A percentile compares a stretch with the other conserved stretches of the same genome.
Conservation (phyloP, 306 rosid genomes). For the Pachyrhizus erosus region DNA sequence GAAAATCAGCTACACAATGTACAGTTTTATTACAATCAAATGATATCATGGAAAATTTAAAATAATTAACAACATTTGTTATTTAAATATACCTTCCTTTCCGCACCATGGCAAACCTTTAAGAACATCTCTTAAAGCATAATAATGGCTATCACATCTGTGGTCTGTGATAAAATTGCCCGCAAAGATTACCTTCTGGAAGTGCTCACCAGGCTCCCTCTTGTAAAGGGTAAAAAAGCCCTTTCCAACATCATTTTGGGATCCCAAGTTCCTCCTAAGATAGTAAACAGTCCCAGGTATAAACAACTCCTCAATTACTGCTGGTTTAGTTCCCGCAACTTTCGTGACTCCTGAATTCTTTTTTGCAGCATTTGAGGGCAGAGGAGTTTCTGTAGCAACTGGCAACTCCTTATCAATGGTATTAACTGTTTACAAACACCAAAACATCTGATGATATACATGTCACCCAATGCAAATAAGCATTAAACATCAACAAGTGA, state of each 20-base stretch:
- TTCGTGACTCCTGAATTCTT: slow-evolving; percentile 48
- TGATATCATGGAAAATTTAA: neutral
- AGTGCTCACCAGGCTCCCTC: slow-evolving; percentile 85
- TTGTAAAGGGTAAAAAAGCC: slow-evolving; percentile 72
- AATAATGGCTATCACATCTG: slow-evolving; percentile 80
- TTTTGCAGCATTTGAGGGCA: slow-evolving; percentile 36
- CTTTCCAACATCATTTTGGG: slow-evolving; percentile 37
- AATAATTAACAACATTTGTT: slow-evolving; percentile 13
- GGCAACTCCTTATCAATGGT: slow-evolving; percentile 50
- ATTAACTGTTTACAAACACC: slow-evolving; percentile 58
- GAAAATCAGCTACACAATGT: slow-evolving; percentile 33
- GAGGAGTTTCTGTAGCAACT: slow-evolving; percentile 39
- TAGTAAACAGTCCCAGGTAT: slow-evolving; percentile 83
- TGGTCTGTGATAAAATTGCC: slow-evolving; percentile 86
- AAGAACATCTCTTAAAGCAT: slow-evolving; percentile 92
- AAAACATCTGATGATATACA: slow-evolving; percentile 37
- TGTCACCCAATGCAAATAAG: slow-evolving; percentile 1
- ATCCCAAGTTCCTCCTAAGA: slow-evolving; percentile 69
- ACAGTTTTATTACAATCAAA: slow-evolving; percentile 21
- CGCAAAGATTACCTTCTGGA: slow-evolving; percentile 76
- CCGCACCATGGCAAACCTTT: slow-evolving; percentile 69
- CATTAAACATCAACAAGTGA: slow-evolving; percentile 13
- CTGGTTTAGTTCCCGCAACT: slow-evolving; percentile 47
- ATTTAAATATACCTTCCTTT: slow-evolving; percentile 62
- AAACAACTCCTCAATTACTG: slow-evolving; percentile 71